Evolutionary conservation across 176 grass and related monocot species (phyloP).

Genomic region (Cocos nucifera): DNA sequence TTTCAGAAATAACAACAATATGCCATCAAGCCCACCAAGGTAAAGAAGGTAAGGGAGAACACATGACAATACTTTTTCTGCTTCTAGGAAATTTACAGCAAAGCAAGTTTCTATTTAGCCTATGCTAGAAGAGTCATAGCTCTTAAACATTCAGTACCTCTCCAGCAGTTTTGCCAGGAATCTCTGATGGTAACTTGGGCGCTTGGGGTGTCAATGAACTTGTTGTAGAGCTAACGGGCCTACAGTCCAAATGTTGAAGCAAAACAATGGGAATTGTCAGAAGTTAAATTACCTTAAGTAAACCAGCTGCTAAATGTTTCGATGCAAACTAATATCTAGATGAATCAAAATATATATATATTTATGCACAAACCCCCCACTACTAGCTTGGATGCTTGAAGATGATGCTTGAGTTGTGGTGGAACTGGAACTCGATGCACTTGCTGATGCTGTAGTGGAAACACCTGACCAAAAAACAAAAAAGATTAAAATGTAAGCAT

Average conservation of each 20-base stretch:
- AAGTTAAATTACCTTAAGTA: neutral
- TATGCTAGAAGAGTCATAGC: too few relatives aligned
- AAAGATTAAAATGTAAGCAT: neutral
- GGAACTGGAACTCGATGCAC: slow-evolving; percentile 29
- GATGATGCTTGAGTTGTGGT: slow-evolving; percentile 51
- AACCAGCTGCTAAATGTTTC: neutral
- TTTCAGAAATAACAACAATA: slow-evolving; percentile 1
- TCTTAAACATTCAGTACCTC: slow-evolving; percentile 38
- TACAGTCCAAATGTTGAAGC: slow-evolving; percentile 22
- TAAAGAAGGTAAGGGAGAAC: neutral
- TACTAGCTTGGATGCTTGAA: slow-evolving; percentile 57
- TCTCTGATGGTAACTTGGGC: slow-evolving; percentile 87
- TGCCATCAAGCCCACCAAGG: neutral
- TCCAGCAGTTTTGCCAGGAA: slow-evolving; percentile 87
- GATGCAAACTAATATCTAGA: too few relatives aligned
- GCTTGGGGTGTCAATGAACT: slow-evolving; percentile 40
- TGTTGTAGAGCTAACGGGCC: slow-evolving; percentile 28
- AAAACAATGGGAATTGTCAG: slow-evolving; percentile 15
- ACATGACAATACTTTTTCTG: too few relatives aligned
- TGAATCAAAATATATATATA: too few relatives aligned
- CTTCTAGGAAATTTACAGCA: too few relatives aligned
- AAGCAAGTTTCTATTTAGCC: too few relatives aligned
- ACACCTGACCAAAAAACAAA: slow-evolving; percentile 25
- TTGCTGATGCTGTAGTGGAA: slow-evolving; percentile 39
- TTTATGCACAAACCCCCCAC: slow-evolving; percentile 28